A percentile compares a stretch with the other conserved stretches of the same genome.
Conservation (phyloP, 768 basidiomycete genomes). For the Boletus rubroflammeus region DNA sequence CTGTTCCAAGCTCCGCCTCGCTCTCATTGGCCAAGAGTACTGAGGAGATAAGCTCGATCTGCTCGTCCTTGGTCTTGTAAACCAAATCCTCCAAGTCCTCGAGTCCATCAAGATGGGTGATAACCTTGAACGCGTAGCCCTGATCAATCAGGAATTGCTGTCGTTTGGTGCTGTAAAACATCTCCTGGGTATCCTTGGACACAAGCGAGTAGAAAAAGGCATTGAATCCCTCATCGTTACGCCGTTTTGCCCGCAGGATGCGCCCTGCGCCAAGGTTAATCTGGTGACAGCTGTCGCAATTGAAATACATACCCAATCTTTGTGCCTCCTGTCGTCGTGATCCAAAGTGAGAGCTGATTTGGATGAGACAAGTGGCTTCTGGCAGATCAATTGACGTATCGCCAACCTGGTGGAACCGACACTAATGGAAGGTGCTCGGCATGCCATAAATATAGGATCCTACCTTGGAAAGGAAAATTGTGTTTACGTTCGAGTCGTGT, state of each 20-base stretch:
- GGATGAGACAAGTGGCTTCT: conserved; percentile 98
- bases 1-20: conserved; percentile 83
- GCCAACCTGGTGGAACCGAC: conserved; percentile 61
- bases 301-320: conserved; percentile 63
- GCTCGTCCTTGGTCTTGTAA: conserved; percentile 86
- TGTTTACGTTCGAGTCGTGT: conserved; percentile 92
- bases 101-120: conserved; percentile 94
- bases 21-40: conserved; percentile 89
- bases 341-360: conserved; percentile 98
- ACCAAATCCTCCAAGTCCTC: conserved; percentile 84
- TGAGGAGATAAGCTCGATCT: conserved; percentile 93
- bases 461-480: conserved; percentile 97
- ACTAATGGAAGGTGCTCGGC: conserved; percentile 11
- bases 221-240: conserved; percentile 99
- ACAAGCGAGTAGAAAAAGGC: conserved; percentile 99
- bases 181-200: conserved; percentile 98
- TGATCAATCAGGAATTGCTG: conserved; percentile 99
- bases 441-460: conserved; percentile 18
- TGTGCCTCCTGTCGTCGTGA: conserved; percentile 98
- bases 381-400: conserved; percentile 99
- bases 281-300: conserved; percentile 13
- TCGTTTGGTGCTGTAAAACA: conserved; percentile 98
- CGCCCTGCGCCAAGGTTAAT: conserved; percentile 54
- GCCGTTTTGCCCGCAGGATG: conserved; percentile 92
- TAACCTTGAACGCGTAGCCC: conserved; percentile 99